Base-by-base conservation (phyloP, 2,329 filamentous ascomycete genomes). In the Periconia digitata region DNA sequence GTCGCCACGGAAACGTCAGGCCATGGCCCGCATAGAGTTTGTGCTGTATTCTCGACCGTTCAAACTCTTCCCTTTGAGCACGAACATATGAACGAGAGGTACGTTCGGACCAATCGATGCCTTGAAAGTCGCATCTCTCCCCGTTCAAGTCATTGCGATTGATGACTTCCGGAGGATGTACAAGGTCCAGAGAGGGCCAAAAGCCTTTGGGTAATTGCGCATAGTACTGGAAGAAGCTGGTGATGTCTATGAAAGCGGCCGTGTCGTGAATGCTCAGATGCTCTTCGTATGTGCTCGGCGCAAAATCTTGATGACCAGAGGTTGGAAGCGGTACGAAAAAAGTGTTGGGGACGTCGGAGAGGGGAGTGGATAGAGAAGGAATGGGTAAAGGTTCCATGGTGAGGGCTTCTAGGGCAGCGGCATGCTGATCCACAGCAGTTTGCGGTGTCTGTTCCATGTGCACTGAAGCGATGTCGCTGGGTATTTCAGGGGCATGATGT, bases 61-160 rank as follows among this genome's bases (percentile, higher is more conserved):
- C 65, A 40, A 50, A 63, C 2, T 52, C 54, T 15, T 49, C 51
- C 10, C 67, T 60, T 40, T 60, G 63, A 18, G 51, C 46, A 16
- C 68, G 56, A 7, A 69, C 56, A 1, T 52, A 39, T 3, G 56
- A 48, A 24, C 69, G 54, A 7, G 56, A 63, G 6, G 60, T 67
- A 21, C 67, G 63, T 29, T 54, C 47, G 18, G 49, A 56, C 71
- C 71, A 73, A 36, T 72, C 56, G 20, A 73, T 72, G 27, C 69
- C 70, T 52, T 73, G 71, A 36, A 60, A 67, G 48, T 73, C 71
- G 46, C 60, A 68, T 6, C 46, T 51, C 43, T 72, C 68, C 43
- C 68, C 69, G 15, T 59, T 53, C 39, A 72, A 52, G 23, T 72
- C 58, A 1, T 69, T 57, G n/a, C 55, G 53, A 4, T 48, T 62